Evolutionary conservation across 768 basidiomycete genomes (phyloP).

Genomic region (Tricholomella constricta): DNA sequence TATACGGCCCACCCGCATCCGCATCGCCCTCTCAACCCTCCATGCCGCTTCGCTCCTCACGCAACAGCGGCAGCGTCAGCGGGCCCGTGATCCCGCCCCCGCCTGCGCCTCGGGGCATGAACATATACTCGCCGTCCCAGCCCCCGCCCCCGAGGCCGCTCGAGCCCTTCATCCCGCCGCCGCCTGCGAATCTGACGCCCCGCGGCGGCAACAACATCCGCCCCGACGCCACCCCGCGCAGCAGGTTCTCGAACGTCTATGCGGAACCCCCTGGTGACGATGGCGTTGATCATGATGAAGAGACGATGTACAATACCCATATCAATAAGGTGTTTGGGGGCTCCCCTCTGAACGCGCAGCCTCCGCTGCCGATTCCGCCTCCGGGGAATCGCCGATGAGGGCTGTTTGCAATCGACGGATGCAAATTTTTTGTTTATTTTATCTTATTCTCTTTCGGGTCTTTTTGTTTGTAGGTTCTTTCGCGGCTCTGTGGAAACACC

Average conservation of each 20-base stretch:
- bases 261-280: not conserved
- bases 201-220: not conserved
- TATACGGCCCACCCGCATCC: not conserved
- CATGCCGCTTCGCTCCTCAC: not conserved
- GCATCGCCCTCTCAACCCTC: not conserved
- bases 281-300: not conserved
- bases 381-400: not conserved
- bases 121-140: not conserved
- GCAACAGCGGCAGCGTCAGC: no score
- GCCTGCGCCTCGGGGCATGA: not conserved
- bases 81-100: conserved; percentile 2
- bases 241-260: not conserved
- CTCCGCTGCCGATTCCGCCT: not conserved
- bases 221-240: not conserved
- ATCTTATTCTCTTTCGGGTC: not conserved
- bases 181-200: not conserved
- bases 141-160: not conserved
- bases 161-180: not conserved
- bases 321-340: not conserved
- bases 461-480: not conserved
- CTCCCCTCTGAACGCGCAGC: not conserved
- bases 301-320: conserved; percentile 4
- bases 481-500: not conserved
- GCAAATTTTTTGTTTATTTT: not conserved
- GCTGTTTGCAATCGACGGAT: not conserved